Conservation (phyloP, 768 basidiomycete species). For the Lentinula boryana region DNA sequence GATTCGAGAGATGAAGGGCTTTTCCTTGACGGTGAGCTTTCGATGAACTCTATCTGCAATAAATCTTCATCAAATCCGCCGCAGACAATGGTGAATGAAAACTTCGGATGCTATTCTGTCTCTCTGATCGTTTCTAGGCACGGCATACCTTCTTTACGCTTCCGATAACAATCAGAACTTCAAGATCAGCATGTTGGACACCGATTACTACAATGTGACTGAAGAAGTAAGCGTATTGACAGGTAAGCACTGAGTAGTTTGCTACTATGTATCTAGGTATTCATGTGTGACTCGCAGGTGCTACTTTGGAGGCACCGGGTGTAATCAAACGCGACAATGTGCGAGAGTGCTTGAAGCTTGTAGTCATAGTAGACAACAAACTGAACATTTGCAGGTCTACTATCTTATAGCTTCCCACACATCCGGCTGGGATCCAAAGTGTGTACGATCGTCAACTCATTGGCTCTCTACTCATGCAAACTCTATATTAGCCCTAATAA, state of each 20-base stretch:
- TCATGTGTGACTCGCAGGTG: constrained; percentile 23
- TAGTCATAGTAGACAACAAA: not conserved
- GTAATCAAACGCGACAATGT: constrained; percentile 55
- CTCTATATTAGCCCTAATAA: constrained; percentile 50
- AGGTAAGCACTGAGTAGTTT: constrained; percentile 21
- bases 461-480: constrained; percentile 8
- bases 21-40: constrained; percentile 43
- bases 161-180: constrained; percentile 67
- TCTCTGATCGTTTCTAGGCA: not conserved
- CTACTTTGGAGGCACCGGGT: constrained; percentile 57
- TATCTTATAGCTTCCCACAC: constrained; percentile 58
- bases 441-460: not conserved
- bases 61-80: not conserved
- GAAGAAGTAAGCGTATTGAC: constrained; percentile 37
- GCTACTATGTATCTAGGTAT: not conserved
- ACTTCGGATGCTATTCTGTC: not conserved
- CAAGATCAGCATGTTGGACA: constrained; percentile 53
- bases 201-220: constrained; percentile 54
- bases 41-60: not conserved
- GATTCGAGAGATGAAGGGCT: constrained; percentile 57
- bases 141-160: constrained; percentile 56
- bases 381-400: constrained; percentile 32
- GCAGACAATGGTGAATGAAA: constrained; percentile 32
- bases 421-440: constrained; percentile 10
- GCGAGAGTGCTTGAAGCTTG: constrained; percentile 3